These are phyloP conservation scores for Paradendryphiella salina DNA, from an alignment of 2,329 filamentous ascomycete species.

Conservation along the genomic window DNA sequence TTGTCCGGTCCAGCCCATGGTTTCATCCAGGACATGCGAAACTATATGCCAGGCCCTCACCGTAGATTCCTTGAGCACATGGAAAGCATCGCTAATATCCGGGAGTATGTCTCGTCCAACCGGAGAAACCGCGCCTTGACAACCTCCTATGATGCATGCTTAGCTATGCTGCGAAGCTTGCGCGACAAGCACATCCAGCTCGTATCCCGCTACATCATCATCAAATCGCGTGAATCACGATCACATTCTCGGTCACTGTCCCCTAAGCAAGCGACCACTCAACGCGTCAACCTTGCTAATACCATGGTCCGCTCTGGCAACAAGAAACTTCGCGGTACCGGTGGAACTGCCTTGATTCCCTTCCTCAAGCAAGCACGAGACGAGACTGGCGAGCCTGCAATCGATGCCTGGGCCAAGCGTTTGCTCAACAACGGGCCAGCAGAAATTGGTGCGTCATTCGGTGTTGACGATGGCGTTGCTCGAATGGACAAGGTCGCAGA, in stretches of 20 bases:
- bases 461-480: conserved; percentile 41
- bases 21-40: conserved; percentile 95
- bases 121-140: conserved; percentile 66
- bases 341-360: conserved; percentile 89
- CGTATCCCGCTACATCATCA: conserved; percentile 91
- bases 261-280: conserved; percentile 52
- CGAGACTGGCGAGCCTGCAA: conserved; percentile 90
- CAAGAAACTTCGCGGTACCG: conserved; percentile 79
- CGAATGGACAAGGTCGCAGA: conserved; percentile 58
- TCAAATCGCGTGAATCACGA: conserved; percentile 77
- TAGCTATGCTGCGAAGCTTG: conserved; percentile 75
- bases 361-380: conserved; percentile 96
- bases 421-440: conserved; percentile 59
- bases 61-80: conserved; percentile 86
- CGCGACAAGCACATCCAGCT: conserved; percentile 96
- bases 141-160: conserved; percentile 86
- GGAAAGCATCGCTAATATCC: conserved; percentile 79
- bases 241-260: conserved; percentile 64
- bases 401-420: conserved; percentile 66
- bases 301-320: conserved; percentile 42
- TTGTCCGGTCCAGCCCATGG: conserved; percentile 67
- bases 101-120: conserved; percentile 72
- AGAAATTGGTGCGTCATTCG: conserved; percentile 22
- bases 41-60: conserved; percentile 94
- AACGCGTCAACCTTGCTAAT: conserved; percentile 62